Evolutionary conservation across 371 early-diverging fungal genomes (phyloP).

Genomic region (Mortierella sp.): DNA sequence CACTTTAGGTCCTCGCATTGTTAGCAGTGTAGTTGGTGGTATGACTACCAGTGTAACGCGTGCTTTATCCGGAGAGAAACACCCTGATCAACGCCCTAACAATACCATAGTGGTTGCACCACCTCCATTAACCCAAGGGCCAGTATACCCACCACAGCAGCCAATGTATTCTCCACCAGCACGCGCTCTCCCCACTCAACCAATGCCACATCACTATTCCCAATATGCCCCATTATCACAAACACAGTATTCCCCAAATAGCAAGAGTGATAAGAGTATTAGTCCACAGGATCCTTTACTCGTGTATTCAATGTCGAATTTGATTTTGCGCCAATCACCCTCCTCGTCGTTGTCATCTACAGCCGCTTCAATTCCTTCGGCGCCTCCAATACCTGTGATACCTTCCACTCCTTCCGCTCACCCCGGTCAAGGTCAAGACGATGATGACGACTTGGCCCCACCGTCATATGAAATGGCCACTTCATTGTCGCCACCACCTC

Average conservation of each 20-base stretch:
- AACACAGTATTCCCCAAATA: background rate
- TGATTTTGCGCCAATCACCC: conserved; percentile 5
- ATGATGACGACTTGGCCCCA: conserved; percentile 16
- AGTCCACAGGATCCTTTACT: conserved; percentile 23
- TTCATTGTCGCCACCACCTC: background rate
- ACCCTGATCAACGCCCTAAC: background rate
- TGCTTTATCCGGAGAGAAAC: background rate
- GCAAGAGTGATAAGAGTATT: conserved; percentile 3
- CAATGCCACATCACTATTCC: background rate
- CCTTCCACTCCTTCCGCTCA: background rate
- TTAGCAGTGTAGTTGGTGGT: conserved; percentile 15
- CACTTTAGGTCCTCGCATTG: background rate
- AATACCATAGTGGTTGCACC: conserved; percentile 9
- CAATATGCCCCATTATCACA: background rate
- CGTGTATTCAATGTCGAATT: conserved; percentile 24
- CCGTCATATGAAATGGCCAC: conserved; percentile 24
- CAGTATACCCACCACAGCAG: background rate
- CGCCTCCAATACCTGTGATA: conserved; percentile 18
- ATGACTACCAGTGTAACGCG: conserved; percentile 6
- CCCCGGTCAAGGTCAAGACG: background rate
- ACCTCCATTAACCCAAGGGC: background rate
- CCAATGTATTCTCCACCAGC: background rate
- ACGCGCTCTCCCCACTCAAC: background rate
- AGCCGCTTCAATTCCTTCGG: conserved; percentile 18
- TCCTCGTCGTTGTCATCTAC: conserved; percentile 2